Percentiles rank a stretch among this genome's conserved stretches.
phyloP scores from a whole-genome alignment of 148 eudicot species.

The Camellia granthamiana region DNA sequence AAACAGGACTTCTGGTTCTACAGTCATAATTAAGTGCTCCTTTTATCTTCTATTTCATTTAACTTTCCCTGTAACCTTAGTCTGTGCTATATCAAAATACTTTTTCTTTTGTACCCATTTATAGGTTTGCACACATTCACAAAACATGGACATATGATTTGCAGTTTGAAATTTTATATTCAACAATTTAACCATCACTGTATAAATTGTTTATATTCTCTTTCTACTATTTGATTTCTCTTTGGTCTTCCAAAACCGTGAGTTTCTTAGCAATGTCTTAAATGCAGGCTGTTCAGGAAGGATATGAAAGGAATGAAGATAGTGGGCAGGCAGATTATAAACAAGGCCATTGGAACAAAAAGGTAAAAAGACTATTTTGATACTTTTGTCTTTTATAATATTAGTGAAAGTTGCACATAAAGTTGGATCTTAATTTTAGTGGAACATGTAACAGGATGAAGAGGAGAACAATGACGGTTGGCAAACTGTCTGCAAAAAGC shows the following conservation, averaged over 20 bases:
- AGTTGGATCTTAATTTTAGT: conserved; percentile 2
- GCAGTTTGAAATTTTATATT: background rate
- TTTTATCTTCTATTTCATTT: background rate
- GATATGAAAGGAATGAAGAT: conserved; percentile 32
- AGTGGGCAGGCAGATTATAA: conserved; percentile 20
- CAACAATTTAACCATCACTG: background rate
- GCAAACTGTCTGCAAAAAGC: conserved; percentile 72
- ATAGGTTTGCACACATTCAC: background rate
- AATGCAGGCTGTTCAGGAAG: conserved; percentile 38
- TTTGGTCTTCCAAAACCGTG: background rate
- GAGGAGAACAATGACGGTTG: conserved; percentile 57
- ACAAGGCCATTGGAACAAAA: conserved; percentile 27
- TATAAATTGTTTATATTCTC: background rate
- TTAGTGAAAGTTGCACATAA: background rate
- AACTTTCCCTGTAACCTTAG: background rate
- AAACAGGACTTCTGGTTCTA: background rate
- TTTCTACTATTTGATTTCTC: background rate
- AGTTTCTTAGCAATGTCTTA: background rate
- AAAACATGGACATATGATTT: background rate
- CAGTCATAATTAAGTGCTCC: background rate
- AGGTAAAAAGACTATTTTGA: conserved; percentile 22
- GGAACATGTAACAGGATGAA: conserved; percentile 38
- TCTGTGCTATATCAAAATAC: background rate
- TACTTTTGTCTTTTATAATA: background rate
- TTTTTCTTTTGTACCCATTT: background rate